phyloP scores from a whole-genome alignment of 306 rosid species.

The Ochetophila trinervis region DNA sequence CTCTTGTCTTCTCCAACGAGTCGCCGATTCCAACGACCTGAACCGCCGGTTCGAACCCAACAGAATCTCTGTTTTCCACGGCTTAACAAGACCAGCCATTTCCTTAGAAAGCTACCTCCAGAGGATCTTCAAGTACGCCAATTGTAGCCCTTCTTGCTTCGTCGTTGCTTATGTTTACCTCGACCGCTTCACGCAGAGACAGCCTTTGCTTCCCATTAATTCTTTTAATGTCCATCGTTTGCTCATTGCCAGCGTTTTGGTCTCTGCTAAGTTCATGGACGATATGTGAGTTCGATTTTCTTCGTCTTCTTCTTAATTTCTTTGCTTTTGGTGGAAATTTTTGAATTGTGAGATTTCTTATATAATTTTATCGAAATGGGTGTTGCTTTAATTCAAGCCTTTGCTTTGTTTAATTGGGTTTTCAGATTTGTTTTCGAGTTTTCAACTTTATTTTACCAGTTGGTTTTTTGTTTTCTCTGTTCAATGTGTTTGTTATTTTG shows the following conservation, averaged over 20 bases:
- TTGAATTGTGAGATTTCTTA: not conserved
- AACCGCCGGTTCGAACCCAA: conserved; percentile 36
- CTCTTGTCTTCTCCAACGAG: conserved; percentile 63
- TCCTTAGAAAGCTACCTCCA: conserved; percentile 67
- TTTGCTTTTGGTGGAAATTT: not conserved
- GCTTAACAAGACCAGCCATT: conserved; percentile 63
- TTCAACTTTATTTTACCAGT: not conserved
- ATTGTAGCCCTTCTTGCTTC: conserved; percentile 84
- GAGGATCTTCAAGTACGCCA: conserved; percentile 83
- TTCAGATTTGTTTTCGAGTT: not conserved
- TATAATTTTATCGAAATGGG: not conserved
- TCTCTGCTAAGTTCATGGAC: conserved; percentile 91
- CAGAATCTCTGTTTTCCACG: conserved; percentile 68
- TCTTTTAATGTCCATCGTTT: conserved; percentile 80
- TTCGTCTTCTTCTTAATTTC: not conserved
- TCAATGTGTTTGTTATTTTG: too few species aligned
- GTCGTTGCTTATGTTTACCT: conserved; percentile 82
- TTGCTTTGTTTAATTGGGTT: not conserved
- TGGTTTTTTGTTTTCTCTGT: not conserved
- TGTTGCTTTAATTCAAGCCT: not conserved
- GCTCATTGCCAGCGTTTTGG: conserved; percentile 80
- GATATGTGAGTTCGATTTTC: conserved; percentile 49
- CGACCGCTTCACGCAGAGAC: conserved; percentile 71
- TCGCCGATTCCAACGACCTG: conserved; percentile 58
- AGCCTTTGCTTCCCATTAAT: conserved; percentile 60